Conservation (phyloP, 179 eudicot genomes). For the Heliamphora ciliata region DNA sequence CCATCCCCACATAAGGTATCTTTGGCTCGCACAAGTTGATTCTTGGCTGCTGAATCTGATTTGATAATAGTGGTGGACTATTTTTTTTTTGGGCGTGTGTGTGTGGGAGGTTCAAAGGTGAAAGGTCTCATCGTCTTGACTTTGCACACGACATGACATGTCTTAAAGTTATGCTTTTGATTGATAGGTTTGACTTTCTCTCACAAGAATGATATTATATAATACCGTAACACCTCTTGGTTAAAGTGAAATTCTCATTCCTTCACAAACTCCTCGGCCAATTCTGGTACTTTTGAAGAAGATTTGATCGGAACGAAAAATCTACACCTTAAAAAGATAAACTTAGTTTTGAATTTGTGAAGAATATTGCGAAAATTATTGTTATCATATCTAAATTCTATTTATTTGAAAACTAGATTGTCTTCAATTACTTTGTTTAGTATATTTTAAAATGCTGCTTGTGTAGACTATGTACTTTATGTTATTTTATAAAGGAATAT, state of each 20-base stretch:
- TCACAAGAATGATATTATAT: background rate
- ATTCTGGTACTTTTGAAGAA: too few species aligned
- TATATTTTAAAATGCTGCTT: too few species aligned
- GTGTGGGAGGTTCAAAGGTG: background rate
- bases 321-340: too few species aligned
- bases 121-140: background rate
- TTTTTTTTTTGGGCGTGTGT: background rate
- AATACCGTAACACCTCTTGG: background rate
- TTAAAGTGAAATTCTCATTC: background rate
- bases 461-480: too few species aligned
- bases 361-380: too few species aligned
- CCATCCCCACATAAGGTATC: background rate
- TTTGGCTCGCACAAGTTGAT: background rate
- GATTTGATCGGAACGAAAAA: too few species aligned
- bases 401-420: too few species aligned
- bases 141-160: background rate
- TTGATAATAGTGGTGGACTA: background rate
- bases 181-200: background rate
- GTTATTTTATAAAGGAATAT: too few species aligned
- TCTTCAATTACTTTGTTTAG: too few species aligned
- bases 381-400: too few species aligned
- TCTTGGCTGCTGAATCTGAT: background rate
- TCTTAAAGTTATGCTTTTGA: background rate
- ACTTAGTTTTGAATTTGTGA: too few species aligned
- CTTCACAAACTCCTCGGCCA: too few species aligned